Evolutionary conservation across 345 rosid genomes (phyloP), one percentile per base, ranked within the genome.

Genomic region (Bruguiera parviflora): DNA sequence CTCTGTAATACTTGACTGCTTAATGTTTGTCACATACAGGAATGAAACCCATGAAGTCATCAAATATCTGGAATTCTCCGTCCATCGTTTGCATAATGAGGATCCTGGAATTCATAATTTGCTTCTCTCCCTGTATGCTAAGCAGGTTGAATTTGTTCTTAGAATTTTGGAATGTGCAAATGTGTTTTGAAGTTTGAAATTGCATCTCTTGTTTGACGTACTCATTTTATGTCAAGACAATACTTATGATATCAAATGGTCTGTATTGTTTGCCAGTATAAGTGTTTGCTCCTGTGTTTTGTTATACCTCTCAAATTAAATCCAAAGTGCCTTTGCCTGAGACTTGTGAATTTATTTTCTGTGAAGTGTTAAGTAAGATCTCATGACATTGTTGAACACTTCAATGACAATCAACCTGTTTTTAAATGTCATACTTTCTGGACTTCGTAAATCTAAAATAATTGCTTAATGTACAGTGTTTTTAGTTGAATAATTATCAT

Each of bases 1-100:
- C 37, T 57, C 57, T 63, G 55, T 66, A 21, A 35, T 25, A 62
- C 55, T 71, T 67, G 18, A 29, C 51, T 46, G 53, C 6, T 28
- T 19, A 69, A 27, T 24, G 25, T 57, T 2, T 62, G 58, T 28
- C 52, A 78, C 69, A 47, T 85, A 79, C 90, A 95, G 99, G 86
- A 95, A 95, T 69, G 99, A 95, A 86, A 92, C 98, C 64, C 98
- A 95, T 74, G 98, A 93, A 88, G 97, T 95, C 67, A 90, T 95
- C 71, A 95, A 92, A 82, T 95, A 90, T 78, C 79, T 95, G 74
- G 98, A 95, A 73, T 95, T 90, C 73, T 90, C 94, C 70, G 97
- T 92, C 72, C 96, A 95, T 73, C 86, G 74, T 73, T 78, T 88
- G 86, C 91, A 90, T 74, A 92, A 87, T 67, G 97, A 95, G 89